Base-by-base conservation (phyloP, 1,139 yeast genomes). In the Hansenula lynferdii region DNA sequence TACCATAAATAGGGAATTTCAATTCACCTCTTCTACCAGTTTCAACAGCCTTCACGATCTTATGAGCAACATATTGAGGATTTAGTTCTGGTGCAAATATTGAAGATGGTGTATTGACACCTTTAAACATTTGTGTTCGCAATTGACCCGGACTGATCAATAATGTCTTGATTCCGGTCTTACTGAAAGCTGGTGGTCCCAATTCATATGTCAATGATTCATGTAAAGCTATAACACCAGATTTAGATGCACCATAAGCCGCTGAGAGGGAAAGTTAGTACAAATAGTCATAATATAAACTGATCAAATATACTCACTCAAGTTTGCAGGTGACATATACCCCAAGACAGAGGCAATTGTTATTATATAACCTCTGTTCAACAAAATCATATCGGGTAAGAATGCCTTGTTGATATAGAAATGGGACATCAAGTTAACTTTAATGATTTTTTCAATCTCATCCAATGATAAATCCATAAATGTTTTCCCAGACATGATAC, bases 81-180 rank as follows among this genome's bases (percentile, higher is more conserved):
- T 80, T 82, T 35, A 89, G 64, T 47, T 84, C 85, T 0, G 97
- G 97, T 0, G 97, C 97, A 15, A 89, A 57, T 4, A 82, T 44
- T 2, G 69, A 61, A 5, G 85, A 79, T 0, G 97, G 96, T 0
- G 95, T 82, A 22, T 59, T 49, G 6, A 90, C 84, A 3, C 80
- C 78, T 24, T 63, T 65, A 56, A 90, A 90, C 85, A 90, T 73
- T 6, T 60, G 54, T 0, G 96, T 86, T 39, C 69, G 72, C 43
- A 90, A 58, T 56, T 90, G 97, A 0, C 98, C 97, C 0, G 96
- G 95, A 51, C 94, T 81, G 0, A 90, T 70, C 30, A 90, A 65
- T 40, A 90, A 62, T 0, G 95, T 83, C 49, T 80, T 80, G 17
- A 89, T 73, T 2, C 86, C 85, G 7, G 63, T 61, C 7, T 37